Evolutionary conservation across 1,284 basidiomycete genomes (phyloP), one percentile per base, ranked within the genome.

Genomic region (Sanghuangporus weigelae): DNA sequence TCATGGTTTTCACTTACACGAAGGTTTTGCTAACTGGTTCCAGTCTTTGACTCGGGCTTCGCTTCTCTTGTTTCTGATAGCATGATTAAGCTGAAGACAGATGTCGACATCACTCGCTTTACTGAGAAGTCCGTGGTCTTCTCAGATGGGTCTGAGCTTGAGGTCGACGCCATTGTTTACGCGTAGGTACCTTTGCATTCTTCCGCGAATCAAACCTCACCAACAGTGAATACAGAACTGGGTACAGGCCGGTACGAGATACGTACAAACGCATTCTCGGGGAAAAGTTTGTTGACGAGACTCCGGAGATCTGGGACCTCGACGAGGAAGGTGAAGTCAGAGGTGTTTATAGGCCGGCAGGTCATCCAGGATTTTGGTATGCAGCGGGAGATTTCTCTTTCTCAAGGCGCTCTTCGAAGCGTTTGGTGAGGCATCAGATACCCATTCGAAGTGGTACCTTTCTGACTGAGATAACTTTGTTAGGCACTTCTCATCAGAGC

Each of bases 31-130:
- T 16, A 49, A 55, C 14, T 39, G 10, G 2, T 8, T 1, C 11
- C 55, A 76, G 75, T 72, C 72, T 66, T 75, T 38, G 79, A 81
- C 64, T 75, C 77, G 21, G 80, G 79, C 19, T 74, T 72, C 50
- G 74, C 75, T 3, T 69, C 77, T 12, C 61, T 73, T 14, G 71
- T 75, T 16, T 61, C 66, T 16, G 62, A 67, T 16, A 73, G 73
- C 2, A 64, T 69, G 23, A 67, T 75, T 53, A 69, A 71, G 57
- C 56, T 75, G 26, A 74, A 73, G 61, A 67, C 70, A 2, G 72
- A 72, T 0, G 68, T 71, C 7, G 74, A 73, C 59, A 66, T 77
- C 35, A 62, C 63, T 4, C 60, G 63, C 26, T 69, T 75, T 35
- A 68, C 66, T 2, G 36, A 68, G 14, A 63, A 66, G 42, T 69